Percentiles rank a stretch among this genome's conserved stretches.
phyloP scores from a whole-genome alignment of 106 monocot species.

The Hemerocallis citrina region DNA sequence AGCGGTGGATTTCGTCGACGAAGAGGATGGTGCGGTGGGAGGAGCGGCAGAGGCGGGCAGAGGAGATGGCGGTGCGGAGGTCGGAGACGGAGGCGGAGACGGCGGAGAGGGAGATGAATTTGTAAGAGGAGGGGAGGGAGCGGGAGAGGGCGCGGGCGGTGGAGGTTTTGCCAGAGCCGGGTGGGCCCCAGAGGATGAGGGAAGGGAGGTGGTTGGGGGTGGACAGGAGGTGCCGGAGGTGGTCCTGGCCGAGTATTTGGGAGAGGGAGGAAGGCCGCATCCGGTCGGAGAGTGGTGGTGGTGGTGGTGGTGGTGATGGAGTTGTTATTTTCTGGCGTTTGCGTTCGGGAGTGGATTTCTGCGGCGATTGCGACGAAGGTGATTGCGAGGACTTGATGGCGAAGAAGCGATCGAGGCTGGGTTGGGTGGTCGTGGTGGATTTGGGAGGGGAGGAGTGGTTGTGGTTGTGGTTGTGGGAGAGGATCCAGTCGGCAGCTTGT shows the following conservation, averaged over 20 bases:
- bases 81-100: constrained; percentile 60
- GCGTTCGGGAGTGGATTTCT: neutral
- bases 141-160: constrained; percentile 57
- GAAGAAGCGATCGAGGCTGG: constrained; percentile 36
- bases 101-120: constrained; percentile 62
- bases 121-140: constrained; percentile 21
- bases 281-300: constrained; percentile 54
- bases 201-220: constrained; percentile 40
- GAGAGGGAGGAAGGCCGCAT: constrained; percentile 57
- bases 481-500: constrained; percentile 70
- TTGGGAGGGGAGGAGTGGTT: neutral
- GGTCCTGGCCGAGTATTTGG: constrained; percentile 59
- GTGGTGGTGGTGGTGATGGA: constrained; percentile 6
- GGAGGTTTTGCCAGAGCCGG: constrained; percentile 77
- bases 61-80: constrained; percentile 34
- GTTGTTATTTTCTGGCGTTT: too few species aligned
- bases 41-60: constrained; percentile 18
- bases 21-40: constrained; percentile 46
- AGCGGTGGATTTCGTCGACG: constrained; percentile 84
- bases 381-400: neutral
- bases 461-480: constrained; percentile 23
- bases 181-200: constrained; percentile 78
- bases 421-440: constrained; percentile 18
- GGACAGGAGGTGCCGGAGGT: constrained; percentile 47
- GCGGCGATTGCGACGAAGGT: neutral